These are phyloP conservation scores for Acorus calamus DNA, from an alignment of 106 monocot genomes.

Conservation along the genomic window DNA sequence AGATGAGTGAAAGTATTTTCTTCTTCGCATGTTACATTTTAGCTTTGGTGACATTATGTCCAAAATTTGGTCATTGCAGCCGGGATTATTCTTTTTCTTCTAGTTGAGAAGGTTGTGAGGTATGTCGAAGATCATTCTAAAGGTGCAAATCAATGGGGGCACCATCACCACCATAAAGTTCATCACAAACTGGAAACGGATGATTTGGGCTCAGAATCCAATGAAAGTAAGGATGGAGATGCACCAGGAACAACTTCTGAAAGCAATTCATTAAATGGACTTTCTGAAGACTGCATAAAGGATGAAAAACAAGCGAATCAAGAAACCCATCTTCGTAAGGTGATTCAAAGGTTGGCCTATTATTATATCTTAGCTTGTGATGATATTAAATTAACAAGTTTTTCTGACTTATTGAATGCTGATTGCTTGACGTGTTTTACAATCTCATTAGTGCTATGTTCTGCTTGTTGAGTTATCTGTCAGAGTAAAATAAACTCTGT, in stretches of 20 bases:
- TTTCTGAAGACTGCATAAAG: slow-evolving; percentile 5
- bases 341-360: slow-evolving; percentile 8
- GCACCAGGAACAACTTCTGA: slow-evolving; percentile 2
- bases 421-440: too few species aligned
- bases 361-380: neutral
- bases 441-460: too few species aligned
- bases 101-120: slow-evolving; percentile 93
- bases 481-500: too few species aligned
- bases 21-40: neutral
- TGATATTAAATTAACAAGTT: too few species aligned
- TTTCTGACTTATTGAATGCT: too few species aligned
- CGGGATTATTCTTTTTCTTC: slow-evolving; percentile 83
- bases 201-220: slow-evolving; percentile 6
- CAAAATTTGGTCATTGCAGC: slow-evolving; percentile 26
- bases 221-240: slow-evolving; percentile 8
- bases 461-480: too few species aligned
- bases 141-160: slow-evolving; percentile 19
- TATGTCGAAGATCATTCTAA: slow-evolving; percentile 79
- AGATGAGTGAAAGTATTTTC: neutral
- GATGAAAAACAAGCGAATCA: slow-evolving; percentile 20
- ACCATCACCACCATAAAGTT: slow-evolving; percentile 49
- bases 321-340: slow-evolving; percentile 42
- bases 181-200: slow-evolving; percentile 35
- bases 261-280: slow-evolving; percentile 13
- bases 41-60: neutral